A percentile compares a stretch with the other conserved stretches of the same genome.
Evolutionary conservation across 768 basidiomycete species (phyloP).

Genomic region (Tulasnella sp.): DNA sequence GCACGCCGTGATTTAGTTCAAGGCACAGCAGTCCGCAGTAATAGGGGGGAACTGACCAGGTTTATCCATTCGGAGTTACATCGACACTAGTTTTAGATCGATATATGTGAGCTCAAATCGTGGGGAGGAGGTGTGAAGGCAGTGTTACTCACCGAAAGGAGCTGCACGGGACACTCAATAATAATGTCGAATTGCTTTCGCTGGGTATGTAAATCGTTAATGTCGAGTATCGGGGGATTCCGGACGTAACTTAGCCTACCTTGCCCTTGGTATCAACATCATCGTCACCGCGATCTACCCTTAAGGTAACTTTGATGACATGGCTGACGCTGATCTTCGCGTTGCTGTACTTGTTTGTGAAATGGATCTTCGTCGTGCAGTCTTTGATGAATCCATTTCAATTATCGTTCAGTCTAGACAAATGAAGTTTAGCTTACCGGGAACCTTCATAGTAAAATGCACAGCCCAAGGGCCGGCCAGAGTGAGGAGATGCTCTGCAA

Average conservation of each 20-base stretch:
- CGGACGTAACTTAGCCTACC: constrained; percentile 22
- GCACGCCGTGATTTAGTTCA: background rate
- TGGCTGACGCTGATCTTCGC: constrained; percentile 71
- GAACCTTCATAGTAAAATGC: constrained; percentile 4
- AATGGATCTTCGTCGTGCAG: constrained; percentile 41
- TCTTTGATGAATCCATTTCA: constrained; percentile 17
- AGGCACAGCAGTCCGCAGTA: background rate
- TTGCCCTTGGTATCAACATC: constrained; percentile 56
- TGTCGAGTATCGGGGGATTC: background rate
- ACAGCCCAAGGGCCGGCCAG: constrained; percentile 5
- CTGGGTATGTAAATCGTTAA: background rate
- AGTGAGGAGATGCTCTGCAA: background rate
- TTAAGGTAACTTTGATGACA: constrained; percentile 65
- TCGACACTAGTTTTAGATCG: constrained; percentile 44
- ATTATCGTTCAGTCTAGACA: no score
- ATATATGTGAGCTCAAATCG: background rate
- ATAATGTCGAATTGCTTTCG: constrained; percentile 79
- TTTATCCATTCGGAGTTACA: constrained; percentile 72
- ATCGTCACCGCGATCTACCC: constrained; percentile 76
- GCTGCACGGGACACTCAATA: constrained; percentile 73
- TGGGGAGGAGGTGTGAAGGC: no score
- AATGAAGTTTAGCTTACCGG: no score
- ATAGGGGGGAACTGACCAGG: constrained; percentile 29
- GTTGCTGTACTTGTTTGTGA: constrained; percentile 68
- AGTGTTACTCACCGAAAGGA: constrained; percentile 80